Base-by-base conservation (phyloP, 1,284 basidiomycete species). In the Ustilago lituana region DNA sequence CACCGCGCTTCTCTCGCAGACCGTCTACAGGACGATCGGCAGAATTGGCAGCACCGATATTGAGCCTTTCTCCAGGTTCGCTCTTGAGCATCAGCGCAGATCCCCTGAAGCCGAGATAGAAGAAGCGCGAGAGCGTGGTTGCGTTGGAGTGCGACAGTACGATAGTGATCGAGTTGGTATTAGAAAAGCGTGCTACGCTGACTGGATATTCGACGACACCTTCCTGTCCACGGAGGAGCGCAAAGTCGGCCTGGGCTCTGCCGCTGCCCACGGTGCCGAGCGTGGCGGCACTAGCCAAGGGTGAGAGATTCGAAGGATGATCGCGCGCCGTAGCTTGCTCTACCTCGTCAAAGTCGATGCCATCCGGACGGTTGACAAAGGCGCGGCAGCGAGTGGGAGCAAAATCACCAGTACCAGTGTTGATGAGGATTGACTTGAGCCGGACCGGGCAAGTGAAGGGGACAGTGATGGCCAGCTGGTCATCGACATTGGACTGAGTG, bases 201-300 rank as follows among this genome's bases (percentile, higher is more conserved):
- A 81, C 74, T 1, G 79, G 79, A 43, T 81, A 81, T 33, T 78
- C 78, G 10, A 68, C 73, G 7, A 77, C 72, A 19, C 76, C 75
- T 12, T 72, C 27, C 27, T 71, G 68, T 2, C 58, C 63, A 14
- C 64, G 62, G 27, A 78, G 41, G 14, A 81, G 53, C 6, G 74
- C 68, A 66, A 81, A 81, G 48, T 81, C 79, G 10, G 79, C 79
- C 54, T 81, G 79, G 7, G 79, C 69, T 22, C 67, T 76, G 20
- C 73, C 79, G 19, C 64, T 72, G n/a, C 59, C 61, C 1, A 74
- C 58, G 8, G 56, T 49, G 9, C 76, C 79, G 1, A 78, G 47
- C 5, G 56, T 62, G 17, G 64, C 58, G 15, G 61, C 62, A n/a
- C 40, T 54, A 8, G 50, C 55, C 8, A 56, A 24, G 1, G 50